Evolutionary conservation across 371 early-diverging fungal species (phyloP).

Genomic region (Mucor velutinosus): DNA sequence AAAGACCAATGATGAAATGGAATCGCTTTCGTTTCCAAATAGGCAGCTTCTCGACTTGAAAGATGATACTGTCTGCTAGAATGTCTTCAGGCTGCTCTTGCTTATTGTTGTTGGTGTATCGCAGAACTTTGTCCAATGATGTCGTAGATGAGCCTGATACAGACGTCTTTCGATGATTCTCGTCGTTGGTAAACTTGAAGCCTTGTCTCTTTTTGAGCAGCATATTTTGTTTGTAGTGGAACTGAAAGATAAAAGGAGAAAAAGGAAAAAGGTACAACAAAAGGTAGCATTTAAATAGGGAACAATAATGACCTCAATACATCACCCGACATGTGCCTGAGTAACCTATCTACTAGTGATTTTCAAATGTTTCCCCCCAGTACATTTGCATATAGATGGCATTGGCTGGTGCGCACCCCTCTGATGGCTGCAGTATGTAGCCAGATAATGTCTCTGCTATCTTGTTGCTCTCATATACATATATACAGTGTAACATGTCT

Average conservation of each 20-base stretch:
- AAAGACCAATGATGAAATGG: constrained; percentile 42
- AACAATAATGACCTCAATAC: constrained; percentile 1
- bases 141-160: neutral
- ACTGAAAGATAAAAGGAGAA: neutral
- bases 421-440: no score
- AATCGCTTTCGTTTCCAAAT: constrained; percentile 47
- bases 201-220: constrained; percentile 8
- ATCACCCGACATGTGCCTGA: no score
- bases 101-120: neutral
- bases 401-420: no score
- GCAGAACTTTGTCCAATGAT: neutral
- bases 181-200: neutral
- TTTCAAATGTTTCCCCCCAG: no score
- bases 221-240: neutral
- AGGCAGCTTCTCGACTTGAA: constrained; percentile 7
- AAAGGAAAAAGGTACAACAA: neutral
- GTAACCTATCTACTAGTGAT: no score
- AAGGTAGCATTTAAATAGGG: neutral
- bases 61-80: constrained; percentile 14
- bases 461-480: no score
- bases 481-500: no score
- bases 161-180: neutral
- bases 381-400: no score
- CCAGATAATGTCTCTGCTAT: no score
- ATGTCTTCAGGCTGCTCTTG: constrained; percentile 19